Conservation (phyloP, 345 rosid genomes). For the Carallia pectinifolia region DNA sequence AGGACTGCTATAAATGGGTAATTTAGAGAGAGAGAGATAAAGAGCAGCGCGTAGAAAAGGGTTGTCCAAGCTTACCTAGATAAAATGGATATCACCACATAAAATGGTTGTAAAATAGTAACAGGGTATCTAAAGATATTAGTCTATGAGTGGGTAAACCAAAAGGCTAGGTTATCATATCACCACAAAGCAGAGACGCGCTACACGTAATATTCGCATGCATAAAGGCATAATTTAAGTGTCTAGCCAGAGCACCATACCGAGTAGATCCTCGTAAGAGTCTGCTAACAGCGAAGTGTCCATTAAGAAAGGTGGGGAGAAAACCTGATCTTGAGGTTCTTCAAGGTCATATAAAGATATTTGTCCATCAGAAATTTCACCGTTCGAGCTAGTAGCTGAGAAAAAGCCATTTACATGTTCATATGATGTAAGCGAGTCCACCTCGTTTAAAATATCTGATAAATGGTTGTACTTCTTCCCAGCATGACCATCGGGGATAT, state of each 20-base stretch:
- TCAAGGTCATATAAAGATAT: constrained; percentile 63
- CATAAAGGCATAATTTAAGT: not conserved
- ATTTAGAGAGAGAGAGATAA: too few species aligned
- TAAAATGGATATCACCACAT: too few species aligned
- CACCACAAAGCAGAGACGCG: not conserved
- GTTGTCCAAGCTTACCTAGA: too few species aligned
- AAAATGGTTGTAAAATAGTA: not conserved
- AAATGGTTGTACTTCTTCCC: constrained; percentile 58
- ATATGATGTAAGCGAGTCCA: constrained; percentile 63
- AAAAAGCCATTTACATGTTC: constrained; percentile 72
- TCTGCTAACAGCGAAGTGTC: constrained; percentile 71
- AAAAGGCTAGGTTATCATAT: not conserved
- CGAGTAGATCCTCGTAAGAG: constrained; percentile 85
- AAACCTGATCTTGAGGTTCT: constrained; percentile 65
- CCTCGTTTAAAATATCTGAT: constrained; percentile 54
- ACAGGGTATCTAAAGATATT: constrained; percentile 2
- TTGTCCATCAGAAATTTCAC: constrained; percentile 50
- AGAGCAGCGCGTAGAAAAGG: too few species aligned
- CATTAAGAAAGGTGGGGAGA: constrained; percentile 89
- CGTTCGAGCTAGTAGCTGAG: constrained; percentile 59
- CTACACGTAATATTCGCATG: not conserved
- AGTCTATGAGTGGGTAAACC: not conserved
- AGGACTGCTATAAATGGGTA: too few species aligned
- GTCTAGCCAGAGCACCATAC: constrained; percentile 46
- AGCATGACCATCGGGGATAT: constrained; percentile 36